phyloP scores from a whole-genome alignment of 2,329 filamentous ascomycete species.

The Plenodomus lindquistii region DNA sequence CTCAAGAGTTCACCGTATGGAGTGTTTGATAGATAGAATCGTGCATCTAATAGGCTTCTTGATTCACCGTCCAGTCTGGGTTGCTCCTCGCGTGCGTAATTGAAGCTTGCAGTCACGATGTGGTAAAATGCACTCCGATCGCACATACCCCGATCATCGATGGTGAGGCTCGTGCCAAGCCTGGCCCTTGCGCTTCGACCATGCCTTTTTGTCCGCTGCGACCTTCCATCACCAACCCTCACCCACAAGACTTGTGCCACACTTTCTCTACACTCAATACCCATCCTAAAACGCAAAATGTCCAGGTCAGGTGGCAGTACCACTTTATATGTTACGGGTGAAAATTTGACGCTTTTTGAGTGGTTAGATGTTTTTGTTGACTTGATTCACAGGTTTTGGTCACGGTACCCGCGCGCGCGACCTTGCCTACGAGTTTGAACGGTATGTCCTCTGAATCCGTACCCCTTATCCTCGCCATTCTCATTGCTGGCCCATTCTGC shows the following conservation, averaged over 20 bases:
- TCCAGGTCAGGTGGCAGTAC: conserved; percentile 89
- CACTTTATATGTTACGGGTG: conserved; percentile 98
- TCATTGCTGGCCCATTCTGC: conserved; percentile 28
- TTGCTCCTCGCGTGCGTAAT: too few relatives aligned
- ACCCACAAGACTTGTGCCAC: conserved; percentile 12
- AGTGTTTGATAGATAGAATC: conserved; percentile 2
- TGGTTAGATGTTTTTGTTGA: too few relatives aligned
- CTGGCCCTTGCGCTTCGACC: conserved; percentile 11
- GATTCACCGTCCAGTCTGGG: too few relatives aligned
- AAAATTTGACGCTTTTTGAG: too few relatives aligned
- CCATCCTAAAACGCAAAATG: conserved; percentile 57
- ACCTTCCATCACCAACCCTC: conserved; percentile 14
- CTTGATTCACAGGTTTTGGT: conserved; percentile 98
- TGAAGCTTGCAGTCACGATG: background rate
- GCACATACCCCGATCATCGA: background rate
- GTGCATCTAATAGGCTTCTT: too few relatives aligned
- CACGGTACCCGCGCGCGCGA: conserved; percentile 98
- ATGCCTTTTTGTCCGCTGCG: conserved; percentile 13
- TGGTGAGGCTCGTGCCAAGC: conserved; percentile 4
- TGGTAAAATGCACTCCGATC: background rate
- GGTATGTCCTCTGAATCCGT: conserved; percentile 73
- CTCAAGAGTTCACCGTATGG: conserved; percentile 24
- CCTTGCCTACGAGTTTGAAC: conserved; percentile 99
- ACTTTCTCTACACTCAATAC: conserved; percentile 5
- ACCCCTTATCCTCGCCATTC: conserved; percentile 30